Conservation (phyloP, 116 monocot species). For the Iris pallida region DNA sequence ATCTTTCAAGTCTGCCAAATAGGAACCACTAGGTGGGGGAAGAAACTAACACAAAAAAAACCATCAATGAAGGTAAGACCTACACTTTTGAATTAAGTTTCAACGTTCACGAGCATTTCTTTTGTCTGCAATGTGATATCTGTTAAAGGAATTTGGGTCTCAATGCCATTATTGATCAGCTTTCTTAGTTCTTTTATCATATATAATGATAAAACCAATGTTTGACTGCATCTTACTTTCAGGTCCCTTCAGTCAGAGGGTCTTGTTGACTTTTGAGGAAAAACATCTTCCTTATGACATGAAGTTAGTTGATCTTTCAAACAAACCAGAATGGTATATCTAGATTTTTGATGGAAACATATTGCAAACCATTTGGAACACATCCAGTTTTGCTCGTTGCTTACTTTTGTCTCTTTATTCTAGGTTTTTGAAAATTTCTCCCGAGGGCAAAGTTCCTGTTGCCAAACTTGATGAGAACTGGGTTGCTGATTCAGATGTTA, state of each 20-base stretch:
- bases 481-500: constrained; percentile 92
- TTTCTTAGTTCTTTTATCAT: too few species aligned
- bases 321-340: constrained; percentile 85
- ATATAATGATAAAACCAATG: too few species aligned
- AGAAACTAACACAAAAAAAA: too few species aligned
- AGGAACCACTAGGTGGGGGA: too few species aligned
- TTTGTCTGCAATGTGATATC: too few species aligned
- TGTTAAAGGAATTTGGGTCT: too few species aligned
- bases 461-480: constrained; percentile 64
- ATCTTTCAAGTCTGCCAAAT: too few species aligned
- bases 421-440: constrained; percentile 76
- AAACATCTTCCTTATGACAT: constrained; percentile 70
- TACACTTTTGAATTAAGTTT: too few species aligned
- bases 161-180: too few species aligned
- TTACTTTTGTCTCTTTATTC: neutral
- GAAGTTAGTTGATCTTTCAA: constrained; percentile 65
- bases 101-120: too few species aligned
- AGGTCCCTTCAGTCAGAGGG: constrained; percentile 90
- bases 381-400: too few species aligned
- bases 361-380: neutral
- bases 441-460: constrained; percentile 85
- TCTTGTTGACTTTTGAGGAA: constrained; percentile 83
- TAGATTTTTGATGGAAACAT: neutral
- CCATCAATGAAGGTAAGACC: too few species aligned
- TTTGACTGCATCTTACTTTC: constrained; percentile 14